A percentile compares a stretch with the other conserved stretches of the same genome.
phyloP scores from a whole-genome alignment of 805 yeast species.

The Candida ponderosae region DNA sequence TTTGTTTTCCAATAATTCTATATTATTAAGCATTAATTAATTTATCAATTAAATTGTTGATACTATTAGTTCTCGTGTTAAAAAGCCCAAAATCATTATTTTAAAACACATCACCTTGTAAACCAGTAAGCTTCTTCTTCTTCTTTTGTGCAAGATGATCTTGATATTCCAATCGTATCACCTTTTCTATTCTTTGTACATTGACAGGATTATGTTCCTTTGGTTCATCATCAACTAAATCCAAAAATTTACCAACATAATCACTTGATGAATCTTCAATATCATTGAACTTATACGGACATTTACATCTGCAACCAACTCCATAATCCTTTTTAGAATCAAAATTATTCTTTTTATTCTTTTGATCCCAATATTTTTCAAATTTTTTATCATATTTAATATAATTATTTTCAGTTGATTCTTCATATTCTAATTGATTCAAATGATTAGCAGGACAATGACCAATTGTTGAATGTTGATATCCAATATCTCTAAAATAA shows the following conservation, averaged over 20 bases:
- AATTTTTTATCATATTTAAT: conserved; percentile 10
- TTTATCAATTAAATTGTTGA: no score
- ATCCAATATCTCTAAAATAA: conserved; percentile 90
- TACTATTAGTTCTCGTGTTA: no score
- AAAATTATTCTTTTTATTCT: no score
- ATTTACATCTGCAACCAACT: conserved; percentile 81
- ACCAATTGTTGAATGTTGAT: conserved; percentile 67
- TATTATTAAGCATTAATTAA: no score
- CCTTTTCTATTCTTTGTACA: conserved; percentile 20
- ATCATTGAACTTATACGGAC: conserved; percentile 50
- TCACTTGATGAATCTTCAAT: conserved; percentile 47
- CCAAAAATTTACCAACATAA: conserved; percentile 47
- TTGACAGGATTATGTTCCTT: conserved; percentile 13
- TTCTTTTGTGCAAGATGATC: conserved; percentile 18
- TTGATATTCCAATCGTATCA: conserved; percentile 17
- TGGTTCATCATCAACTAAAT: conserved; percentile 26
- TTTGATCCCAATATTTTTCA: conserved; percentile 13
- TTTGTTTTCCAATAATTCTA: no score
- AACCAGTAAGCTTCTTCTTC: no score
- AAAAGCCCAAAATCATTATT: no score
- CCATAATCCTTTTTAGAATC: conserved; percentile 36
- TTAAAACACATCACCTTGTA: no score
- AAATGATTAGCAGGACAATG: conserved; percentile 75
- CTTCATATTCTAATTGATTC: conserved; percentile 39
- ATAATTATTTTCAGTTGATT: conserved; percentile 24